Conservation (phyloP, 1,284 basidiomycete species). For the Polyporus tsugae region DNA sequence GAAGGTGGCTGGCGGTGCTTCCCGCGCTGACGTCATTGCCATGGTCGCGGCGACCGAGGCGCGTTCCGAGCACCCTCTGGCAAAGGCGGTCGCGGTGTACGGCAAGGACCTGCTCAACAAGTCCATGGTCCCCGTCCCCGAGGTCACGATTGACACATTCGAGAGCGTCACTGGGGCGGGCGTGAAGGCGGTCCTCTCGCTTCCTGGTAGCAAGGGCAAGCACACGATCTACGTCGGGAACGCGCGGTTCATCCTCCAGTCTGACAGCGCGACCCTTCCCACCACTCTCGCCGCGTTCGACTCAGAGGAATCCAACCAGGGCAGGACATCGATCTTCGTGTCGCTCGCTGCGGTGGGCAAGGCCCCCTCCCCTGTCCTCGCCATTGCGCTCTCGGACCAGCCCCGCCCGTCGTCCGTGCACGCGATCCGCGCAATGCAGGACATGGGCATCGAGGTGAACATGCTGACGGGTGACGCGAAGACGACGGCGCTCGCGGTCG, state of each 20-base stretch:
- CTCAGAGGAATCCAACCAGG: constrained; percentile 68
- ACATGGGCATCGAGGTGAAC: constrained; percentile 90
- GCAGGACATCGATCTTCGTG: constrained; percentile 91
- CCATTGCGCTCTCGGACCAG: constrained; percentile 82
- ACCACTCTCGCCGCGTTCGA: constrained; percentile 70
- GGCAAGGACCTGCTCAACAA: constrained; percentile 73
- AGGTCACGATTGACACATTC: constrained; percentile 70
- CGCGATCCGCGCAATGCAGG: constrained; percentile 80
- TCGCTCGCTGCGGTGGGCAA: constrained; percentile 67
- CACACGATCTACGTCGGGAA: constrained; percentile 82
- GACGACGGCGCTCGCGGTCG: constrained; percentile 86
- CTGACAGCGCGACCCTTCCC: constrained; percentile 61
- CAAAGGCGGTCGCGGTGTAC: constrained; percentile 88
- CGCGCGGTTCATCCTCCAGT: constrained; percentile 70
- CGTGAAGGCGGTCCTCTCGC: constrained; percentile 73
- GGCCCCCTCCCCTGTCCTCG: constrained; percentile 44
- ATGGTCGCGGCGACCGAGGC: constrained; percentile 90
- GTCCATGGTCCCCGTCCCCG: constrained; percentile 46
- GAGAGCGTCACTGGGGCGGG: constrained; percentile 92
- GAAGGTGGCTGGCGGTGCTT: constrained; percentile 67
- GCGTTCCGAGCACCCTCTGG: constrained; percentile 95
- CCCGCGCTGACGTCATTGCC: constrained; percentile 74
- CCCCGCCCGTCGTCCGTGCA: constrained; percentile 85
- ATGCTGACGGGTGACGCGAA: constrained; percentile 93
- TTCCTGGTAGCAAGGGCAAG: constrained; percentile 48